Percentiles rank a stretch among this genome's conserved stretches.
These are phyloP conservation scores for Diaporthe citrichinensis DNA, from an alignment of 2,329 filamentous ascomycete genomes.

Conservation along the genomic window DNA sequence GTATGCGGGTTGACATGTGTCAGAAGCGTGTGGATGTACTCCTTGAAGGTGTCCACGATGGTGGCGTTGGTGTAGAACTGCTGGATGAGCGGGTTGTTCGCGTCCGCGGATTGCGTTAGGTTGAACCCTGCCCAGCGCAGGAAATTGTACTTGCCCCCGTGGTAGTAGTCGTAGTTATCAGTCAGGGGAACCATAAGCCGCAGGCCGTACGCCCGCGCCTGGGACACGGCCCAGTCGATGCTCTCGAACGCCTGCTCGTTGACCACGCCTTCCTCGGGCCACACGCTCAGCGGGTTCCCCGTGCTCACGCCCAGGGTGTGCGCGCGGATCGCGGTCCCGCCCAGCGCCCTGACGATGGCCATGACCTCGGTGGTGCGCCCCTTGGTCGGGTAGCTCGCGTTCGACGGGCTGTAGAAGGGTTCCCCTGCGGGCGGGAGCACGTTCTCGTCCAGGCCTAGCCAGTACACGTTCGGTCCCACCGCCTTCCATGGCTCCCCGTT, in stretches of 20 bases:
- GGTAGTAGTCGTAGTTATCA: constrained; percentile 66
- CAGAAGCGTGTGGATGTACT: constrained; percentile 59
- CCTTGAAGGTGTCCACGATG: constrained; percentile 60
- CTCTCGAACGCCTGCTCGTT: constrained; percentile 60
- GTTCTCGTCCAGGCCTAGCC: constrained; percentile 66
- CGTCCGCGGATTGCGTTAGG: constrained; percentile 53
- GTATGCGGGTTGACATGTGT: constrained; percentile 63
- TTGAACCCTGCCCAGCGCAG: constrained; percentile 61
- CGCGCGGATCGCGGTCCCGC: constrained; percentile 59
- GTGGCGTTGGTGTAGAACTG: constrained; percentile 62
- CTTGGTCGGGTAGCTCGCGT: constrained; percentile 61
- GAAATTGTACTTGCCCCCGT: constrained; percentile 64
- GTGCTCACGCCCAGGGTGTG: constrained; percentile 63
- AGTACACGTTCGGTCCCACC: constrained; percentile 64
- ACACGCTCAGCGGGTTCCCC: constrained; percentile 62
- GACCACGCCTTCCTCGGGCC: constrained; percentile 55
- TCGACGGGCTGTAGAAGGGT: constrained; percentile 60
- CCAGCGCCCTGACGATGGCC: constrained; percentile 59
- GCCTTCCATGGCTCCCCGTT: constrained; percentile 58
- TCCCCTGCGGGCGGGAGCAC: constrained; percentile 58
- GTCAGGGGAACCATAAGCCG: constrained; percentile 60
- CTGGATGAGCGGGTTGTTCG: constrained; percentile 56
- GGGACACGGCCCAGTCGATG: constrained; percentile 63
- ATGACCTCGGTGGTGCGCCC: constrained; percentile 62
- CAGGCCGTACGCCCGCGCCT: constrained; percentile 60